These are phyloP conservation scores for Penicillium sp. DNA, from an alignment of 2,329 filamentous ascomycete species.

Conservation along the genomic window DNA sequence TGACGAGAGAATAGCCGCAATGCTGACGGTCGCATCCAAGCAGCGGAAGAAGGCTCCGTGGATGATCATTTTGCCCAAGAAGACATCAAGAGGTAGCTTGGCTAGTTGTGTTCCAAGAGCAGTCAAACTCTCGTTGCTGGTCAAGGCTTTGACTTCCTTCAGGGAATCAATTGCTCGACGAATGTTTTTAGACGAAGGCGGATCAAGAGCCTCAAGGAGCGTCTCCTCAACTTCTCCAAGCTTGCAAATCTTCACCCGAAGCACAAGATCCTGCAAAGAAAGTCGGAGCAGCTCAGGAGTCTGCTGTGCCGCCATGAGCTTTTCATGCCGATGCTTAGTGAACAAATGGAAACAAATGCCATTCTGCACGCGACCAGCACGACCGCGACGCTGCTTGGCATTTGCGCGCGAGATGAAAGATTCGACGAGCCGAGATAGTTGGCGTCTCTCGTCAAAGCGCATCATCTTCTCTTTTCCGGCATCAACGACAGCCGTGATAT, in stretches of 20 bases:
- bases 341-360: conserved; percentile 96
- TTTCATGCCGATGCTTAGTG: conserved; percentile 84
- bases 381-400: conserved; percentile 88
- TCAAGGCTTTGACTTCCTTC: conserved; percentile 88
- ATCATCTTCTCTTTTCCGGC: conserved; percentile 97
- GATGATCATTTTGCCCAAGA: conserved; percentile 89
- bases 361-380: conserved; percentile 92
- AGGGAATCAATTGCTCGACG: conserved; percentile 88
- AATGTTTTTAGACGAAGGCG: conserved; percentile 89
- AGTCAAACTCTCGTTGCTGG: conserved; percentile 77
- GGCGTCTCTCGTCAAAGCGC: conserved; percentile 87
- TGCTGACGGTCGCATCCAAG: conserved; percentile 85
- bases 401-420: conserved; percentile 95
- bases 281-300: conserved; percentile 94
- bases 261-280: conserved; percentile 90
- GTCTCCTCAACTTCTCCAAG: conserved; percentile 91
- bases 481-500: conserved; percentile 95
- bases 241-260: conserved; percentile 96
- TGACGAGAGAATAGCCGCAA: conserved; percentile 88
- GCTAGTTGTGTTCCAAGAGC: conserved; percentile 84
- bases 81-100: conserved; percentile 86
- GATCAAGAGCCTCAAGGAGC: conserved; percentile 81
- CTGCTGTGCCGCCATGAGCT: conserved; percentile 82
- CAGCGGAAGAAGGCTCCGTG: conserved; percentile 86
- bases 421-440: conserved; percentile 86